phyloP scores from a whole-genome alignment of 2,329 filamentous ascomycete genomes.

The Colletotrichum costaricense region DNA sequence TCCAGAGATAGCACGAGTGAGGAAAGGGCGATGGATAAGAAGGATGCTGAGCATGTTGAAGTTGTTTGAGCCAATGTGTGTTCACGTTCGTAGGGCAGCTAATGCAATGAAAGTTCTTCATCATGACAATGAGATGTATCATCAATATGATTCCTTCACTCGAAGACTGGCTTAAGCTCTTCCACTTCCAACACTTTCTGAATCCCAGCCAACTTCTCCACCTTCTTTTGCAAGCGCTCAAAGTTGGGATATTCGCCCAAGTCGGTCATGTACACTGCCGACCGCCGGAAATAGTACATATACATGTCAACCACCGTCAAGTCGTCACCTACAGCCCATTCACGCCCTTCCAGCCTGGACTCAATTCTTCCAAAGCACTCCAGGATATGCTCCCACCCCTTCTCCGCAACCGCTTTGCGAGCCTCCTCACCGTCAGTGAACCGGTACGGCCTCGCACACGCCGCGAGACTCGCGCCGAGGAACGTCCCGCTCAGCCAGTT shows the following conservation, averaged over 20 bases:
- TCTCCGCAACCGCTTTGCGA: not conserved
- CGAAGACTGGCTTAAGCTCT: not conserved
- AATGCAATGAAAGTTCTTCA: too few species aligned
- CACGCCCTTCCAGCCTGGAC: not conserved
- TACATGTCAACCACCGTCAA: not conserved
- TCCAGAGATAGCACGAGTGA: not conserved
- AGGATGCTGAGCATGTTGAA: constrained; percentile 15
- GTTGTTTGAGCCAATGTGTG: not conserved
- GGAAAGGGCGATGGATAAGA: constrained; percentile 10
- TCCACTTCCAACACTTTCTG: not conserved
- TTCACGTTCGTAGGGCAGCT: too few species aligned
- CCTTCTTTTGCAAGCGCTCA: not conserved
- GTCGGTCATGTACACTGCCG: not conserved
- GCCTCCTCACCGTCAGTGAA: not conserved
- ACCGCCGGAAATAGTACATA: not conserved
- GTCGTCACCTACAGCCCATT: not conserved
- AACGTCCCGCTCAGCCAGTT: not conserved
- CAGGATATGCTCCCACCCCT: not conserved
- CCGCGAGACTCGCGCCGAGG: not conserved
- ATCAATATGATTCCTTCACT: not conserved
- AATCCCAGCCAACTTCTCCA: not conserved
- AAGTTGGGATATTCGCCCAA: not conserved
- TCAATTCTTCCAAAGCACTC: not conserved
- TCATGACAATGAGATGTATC: not conserved
- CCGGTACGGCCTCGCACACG: not conserved